phyloP scores from a whole-genome alignment of 2,329 filamentous ascomycete species.

The Cytospora schulzeri region DNA sequence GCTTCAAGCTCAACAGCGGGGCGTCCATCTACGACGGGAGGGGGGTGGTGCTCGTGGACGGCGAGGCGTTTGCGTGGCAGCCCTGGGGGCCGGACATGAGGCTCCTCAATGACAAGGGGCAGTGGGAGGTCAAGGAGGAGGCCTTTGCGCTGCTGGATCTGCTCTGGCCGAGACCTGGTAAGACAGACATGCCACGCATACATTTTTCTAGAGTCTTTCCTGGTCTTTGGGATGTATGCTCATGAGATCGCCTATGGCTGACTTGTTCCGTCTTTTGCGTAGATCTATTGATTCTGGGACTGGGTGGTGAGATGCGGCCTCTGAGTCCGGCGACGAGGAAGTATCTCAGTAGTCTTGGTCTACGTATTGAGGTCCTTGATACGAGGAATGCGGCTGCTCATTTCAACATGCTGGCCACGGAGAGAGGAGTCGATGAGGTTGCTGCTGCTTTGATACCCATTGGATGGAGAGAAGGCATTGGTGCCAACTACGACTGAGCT shows the following conservation, averaged over 20 bases:
- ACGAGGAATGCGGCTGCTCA: slow-evolving; percentile 92
- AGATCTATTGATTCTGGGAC: slow-evolving; percentile 89
- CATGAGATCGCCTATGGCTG: neutral
- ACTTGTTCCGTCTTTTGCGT: slow-evolving; percentile 17
- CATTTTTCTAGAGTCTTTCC: neutral
- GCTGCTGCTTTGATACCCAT: slow-evolving; percentile 86
- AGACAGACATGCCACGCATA: slow-evolving; percentile 38
- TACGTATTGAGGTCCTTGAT: slow-evolving; percentile 85
- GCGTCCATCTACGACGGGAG: slow-evolving; percentile 67
- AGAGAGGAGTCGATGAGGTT: slow-evolving; percentile 81
- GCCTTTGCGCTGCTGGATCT: slow-evolving; percentile 76
- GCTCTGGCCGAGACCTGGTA: slow-evolving; percentile 87
- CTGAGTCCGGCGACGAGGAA: slow-evolving; percentile 74
- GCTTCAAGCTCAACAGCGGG: slow-evolving; percentile 86
- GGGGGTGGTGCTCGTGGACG: slow-evolving; percentile 78
- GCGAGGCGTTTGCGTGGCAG: slow-evolving; percentile 86
- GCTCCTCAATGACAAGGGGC: slow-evolving; percentile 74
- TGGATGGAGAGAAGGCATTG: slow-evolving; percentile 71
- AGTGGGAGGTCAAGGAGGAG: slow-evolving; percentile 73
- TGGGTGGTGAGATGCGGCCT: slow-evolving; percentile 75
- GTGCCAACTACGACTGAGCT: slow-evolving; percentile 36
- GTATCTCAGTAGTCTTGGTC: slow-evolving; percentile 74
- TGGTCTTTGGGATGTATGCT: neutral
- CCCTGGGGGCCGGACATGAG: slow-evolving; percentile 65
- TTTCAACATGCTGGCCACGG: slow-evolving; percentile 93